These are phyloP conservation scores for Pseudogymnoascus sp. DNA, from an alignment of 2,329 filamentous ascomycete genomes.

Conservation along the genomic window DNA sequence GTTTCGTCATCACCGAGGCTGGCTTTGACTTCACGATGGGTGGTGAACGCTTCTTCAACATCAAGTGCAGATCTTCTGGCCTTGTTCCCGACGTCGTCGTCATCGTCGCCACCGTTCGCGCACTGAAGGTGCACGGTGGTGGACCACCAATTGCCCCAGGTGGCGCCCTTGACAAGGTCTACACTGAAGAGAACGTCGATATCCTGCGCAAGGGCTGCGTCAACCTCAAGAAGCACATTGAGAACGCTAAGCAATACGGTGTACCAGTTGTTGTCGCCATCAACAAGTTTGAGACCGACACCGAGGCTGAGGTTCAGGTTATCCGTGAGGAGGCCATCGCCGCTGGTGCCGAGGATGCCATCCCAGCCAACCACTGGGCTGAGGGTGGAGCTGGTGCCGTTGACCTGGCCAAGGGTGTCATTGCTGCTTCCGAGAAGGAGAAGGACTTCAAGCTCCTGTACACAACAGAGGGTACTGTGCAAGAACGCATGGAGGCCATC, in stretches of 20 bases:
- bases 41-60: conserved; percentile 99
- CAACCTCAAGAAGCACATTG: conserved; percentile 91
- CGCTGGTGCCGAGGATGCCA: conserved; percentile 87
- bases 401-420: conserved; percentile 78
- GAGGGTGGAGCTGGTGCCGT: conserved; percentile 86
- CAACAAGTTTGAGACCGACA: conserved; percentile 94
- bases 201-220: conserved; percentile 82
- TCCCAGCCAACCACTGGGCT: conserved; percentile 93
- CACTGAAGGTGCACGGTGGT: conserved; percentile 93
- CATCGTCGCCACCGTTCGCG: conserved; percentile 89
- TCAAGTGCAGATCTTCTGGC: conserved; percentile 94
- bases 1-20: conserved; percentile 92
- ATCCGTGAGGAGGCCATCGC: conserved; percentile 85
- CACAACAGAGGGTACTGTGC: conserved; percentile 65
- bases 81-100: conserved; percentile 89
- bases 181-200: conserved; percentile 88
- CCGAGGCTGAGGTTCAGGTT: conserved; percentile 80
- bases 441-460: conserved; percentile 88
- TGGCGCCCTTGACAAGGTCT: conserved; percentile 74
- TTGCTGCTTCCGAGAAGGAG: conserved; percentile 71
- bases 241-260: conserved; percentile 81
- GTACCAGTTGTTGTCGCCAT: conserved; percentile 93
- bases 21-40: conserved; percentile 99
- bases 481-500: conserved; percentile 85
- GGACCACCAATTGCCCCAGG: conserved; percentile 90